phyloP scores from a whole-genome alignment of 768 basidiomycete genomes.

The Tylopilus felleus region DNA sequence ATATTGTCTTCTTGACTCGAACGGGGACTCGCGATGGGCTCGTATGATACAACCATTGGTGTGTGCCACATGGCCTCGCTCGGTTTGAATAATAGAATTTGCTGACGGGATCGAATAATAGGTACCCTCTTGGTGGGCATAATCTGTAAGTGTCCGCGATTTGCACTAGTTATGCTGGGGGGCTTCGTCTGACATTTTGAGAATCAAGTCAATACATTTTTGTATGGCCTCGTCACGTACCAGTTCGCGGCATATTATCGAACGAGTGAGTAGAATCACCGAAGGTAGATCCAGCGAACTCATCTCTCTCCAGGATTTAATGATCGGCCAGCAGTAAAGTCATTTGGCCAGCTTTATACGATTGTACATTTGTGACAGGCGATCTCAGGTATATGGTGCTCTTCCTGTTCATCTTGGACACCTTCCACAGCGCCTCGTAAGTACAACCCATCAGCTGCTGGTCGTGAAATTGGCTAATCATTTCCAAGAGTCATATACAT shows the following conservation, averaged over 20 bases:
- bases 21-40: too few species aligned
- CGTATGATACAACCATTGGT: background rate
- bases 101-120: background rate
- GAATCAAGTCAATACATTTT: slow-evolving; percentile 19
- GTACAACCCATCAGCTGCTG: background rate
- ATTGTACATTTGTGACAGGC: background rate
- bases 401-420: slow-evolving; percentile 19
- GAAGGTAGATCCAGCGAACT: background rate
- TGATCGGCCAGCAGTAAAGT: slow-evolving; percentile 13
- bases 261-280: background rate
- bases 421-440: slow-evolving; percentile 18
- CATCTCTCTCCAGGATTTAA: slow-evolving; percentile 11
- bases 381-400: slow-evolving; percentile 13
- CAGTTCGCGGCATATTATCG: slow-evolving; percentile 38
- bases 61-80: background rate
- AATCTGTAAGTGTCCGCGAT: background rate
- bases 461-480: too few species aligned
- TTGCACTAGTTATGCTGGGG: too few species aligned
- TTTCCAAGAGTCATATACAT: slow-evolving; percentile 14
- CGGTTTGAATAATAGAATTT: too few species aligned
- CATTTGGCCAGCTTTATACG: background rate
- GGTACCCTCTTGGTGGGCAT: slow-evolving; percentile 12
- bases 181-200: too few species aligned
- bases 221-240: slow-evolving; percentile 42
- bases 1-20: too few species aligned